Evolutionary conservation across 2,329 filamentous ascomycete genomes (phyloP).

Genomic region (Cercospora nicotianae): DNA sequence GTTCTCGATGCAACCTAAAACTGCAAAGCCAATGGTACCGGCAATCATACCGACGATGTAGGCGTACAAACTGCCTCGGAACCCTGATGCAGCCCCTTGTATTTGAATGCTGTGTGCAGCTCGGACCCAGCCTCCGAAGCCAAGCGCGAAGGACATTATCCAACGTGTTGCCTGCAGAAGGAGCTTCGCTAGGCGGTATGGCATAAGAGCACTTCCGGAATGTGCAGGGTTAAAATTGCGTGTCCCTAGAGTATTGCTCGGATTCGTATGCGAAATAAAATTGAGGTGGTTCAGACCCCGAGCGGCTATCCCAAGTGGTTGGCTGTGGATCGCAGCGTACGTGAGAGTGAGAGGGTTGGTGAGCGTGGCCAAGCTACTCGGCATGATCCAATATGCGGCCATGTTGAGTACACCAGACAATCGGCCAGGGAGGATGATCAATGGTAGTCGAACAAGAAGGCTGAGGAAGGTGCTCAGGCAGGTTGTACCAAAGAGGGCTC

Average conservation of each 20-base stretch:
- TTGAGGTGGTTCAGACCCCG: slow-evolving; percentile 78
- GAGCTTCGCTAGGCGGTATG: slow-evolving; percentile 88
- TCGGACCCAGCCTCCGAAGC: slow-evolving; percentile 95
- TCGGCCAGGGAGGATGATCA: slow-evolving; percentile 78
- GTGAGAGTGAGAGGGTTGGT: slow-evolving; percentile 91
- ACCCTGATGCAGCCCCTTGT: slow-evolving; percentile 50
- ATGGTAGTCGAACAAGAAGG: slow-evolving; percentile 76
- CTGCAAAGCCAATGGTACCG: slow-evolving; percentile 90
- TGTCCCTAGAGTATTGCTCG: slow-evolving; percentile 64
- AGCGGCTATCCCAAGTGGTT: slow-evolving; percentile 74
- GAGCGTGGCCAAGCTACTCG: slow-evolving; percentile 78
- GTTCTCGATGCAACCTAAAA: slow-evolving; percentile 58
- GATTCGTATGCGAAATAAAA: slow-evolving; percentile 70
- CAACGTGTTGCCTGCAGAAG: slow-evolving; percentile 87
- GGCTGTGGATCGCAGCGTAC: slow-evolving; percentile 89
- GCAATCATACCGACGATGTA: slow-evolving; percentile 92
- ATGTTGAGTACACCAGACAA: slow-evolving; percentile 68
- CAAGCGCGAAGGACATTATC: slow-evolving; percentile 85
- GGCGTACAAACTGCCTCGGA: slow-evolving; percentile 82
- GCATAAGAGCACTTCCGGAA: slow-evolving; percentile 45
- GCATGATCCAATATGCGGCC: slow-evolving; percentile 75
- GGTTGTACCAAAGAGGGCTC: slow-evolving; percentile 88
- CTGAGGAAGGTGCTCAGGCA: slow-evolving; percentile 82
- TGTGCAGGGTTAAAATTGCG: slow-evolving; percentile 32
- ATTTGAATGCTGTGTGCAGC: slow-evolving; percentile 78